phyloP scores from a whole-genome alignment of 148 eudicot species.

The Gaultheria prostrata region DNA sequence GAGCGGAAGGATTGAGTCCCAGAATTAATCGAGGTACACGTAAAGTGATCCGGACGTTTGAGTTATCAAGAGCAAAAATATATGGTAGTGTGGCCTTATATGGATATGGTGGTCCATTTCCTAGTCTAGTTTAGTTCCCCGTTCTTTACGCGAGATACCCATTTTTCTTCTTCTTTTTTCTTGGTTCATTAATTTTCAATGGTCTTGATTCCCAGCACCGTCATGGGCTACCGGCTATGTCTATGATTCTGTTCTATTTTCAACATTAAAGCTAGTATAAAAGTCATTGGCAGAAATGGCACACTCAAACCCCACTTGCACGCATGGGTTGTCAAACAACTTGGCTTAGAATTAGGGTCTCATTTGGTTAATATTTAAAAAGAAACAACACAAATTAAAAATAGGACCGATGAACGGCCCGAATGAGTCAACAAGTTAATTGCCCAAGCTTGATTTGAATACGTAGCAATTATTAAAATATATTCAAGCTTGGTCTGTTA shows the following conservation, averaged over 20 bases:
- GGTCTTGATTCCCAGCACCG: neutral
- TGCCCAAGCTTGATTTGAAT: no score
- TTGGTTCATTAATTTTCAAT: neutral
- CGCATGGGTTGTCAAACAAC: slow-evolving; percentile 9
- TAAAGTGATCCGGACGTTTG: no score
- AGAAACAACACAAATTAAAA: no score
- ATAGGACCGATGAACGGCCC: no score
- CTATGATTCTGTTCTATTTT: neutral
- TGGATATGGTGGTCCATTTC: neutral
- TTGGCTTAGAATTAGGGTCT: neutral
- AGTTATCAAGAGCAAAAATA: neutral
- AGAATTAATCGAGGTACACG: no score
- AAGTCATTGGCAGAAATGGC: neutral
- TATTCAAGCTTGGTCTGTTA: no score
- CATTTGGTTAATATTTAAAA: neutral
- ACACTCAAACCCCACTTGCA: neutral
- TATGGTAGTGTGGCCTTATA: neutral
- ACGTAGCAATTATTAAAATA: no score
- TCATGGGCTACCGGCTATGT: neutral
- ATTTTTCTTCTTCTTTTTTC: neutral
- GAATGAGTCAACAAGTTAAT: no score
- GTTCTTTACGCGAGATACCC: neutral
- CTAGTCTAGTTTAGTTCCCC: slow-evolving; percentile 4
- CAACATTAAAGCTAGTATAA: neutral
- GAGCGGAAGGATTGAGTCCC: no score